phyloP scores from a whole-genome alignment of 1,284 basidiomycete species.

The Boletellus deceptivus region DNA sequence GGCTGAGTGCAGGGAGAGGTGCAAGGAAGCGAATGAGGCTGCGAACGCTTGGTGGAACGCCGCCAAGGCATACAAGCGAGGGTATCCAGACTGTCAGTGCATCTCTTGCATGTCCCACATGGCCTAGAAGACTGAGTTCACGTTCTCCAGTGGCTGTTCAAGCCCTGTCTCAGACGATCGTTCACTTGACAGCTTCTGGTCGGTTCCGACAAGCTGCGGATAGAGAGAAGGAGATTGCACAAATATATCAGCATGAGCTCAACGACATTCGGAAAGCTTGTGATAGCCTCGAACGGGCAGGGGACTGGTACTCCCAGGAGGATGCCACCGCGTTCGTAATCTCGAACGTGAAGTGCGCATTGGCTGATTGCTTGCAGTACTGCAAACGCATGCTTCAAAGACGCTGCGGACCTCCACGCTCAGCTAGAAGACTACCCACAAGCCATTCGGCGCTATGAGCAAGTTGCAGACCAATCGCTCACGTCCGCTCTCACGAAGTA shows the following conservation, averaged over 20 bases:
- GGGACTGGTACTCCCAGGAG: conserved; percentile 97
- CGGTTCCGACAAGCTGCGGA: conserved; percentile 98
- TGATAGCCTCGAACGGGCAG: conserved; percentile 90
- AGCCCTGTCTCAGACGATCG: conserved; percentile 85
- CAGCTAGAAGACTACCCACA: conserved; percentile 83
- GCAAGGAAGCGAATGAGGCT: conserved; percentile 87
- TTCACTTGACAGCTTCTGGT: conserved; percentile 80
- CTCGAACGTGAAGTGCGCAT: conserved; percentile 1
- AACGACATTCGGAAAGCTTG: conserved; percentile 79
- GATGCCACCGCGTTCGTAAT: conserved; percentile 84
- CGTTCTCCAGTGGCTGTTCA: conserved; percentile 77
- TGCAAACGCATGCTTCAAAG: conserved; percentile 93
- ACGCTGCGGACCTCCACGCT: conserved; percentile 93
- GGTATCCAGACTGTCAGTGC: conserved; percentile 69
- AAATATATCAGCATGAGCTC: conserved; percentile 83
- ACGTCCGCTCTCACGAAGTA: conserved; percentile 91
- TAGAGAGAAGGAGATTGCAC: conserved; percentile 94
- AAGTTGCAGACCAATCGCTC: conserved; percentile 87
- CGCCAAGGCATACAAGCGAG: conserved; percentile 90
- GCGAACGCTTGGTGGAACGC: conserved; percentile 98
- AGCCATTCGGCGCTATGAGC: conserved; percentile 87
- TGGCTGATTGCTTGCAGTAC: conserved; percentile 55
- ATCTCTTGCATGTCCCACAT: conserved; percentile 1
- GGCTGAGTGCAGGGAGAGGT: conserved; percentile 87
- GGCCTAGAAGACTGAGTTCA: conserved; percentile 15